phyloP scores from a whole-genome alignment of 371 early-diverging fungal genomes.

The Synchytrium microbalum region DNA sequence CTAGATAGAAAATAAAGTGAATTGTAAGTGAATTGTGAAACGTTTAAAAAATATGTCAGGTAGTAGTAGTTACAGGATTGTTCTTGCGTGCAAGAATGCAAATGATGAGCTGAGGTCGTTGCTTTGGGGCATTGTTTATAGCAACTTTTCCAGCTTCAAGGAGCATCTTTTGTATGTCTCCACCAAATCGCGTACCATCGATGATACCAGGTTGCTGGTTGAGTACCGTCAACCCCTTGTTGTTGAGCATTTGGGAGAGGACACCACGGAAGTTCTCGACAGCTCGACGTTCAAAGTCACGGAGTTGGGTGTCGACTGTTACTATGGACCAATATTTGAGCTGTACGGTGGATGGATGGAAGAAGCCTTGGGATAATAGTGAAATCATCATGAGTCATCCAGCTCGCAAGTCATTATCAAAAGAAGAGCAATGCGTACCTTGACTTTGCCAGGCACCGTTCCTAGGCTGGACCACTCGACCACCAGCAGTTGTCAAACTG shows the following conservation, averaged over 20 bases:
- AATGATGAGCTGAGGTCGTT: constrained; percentile 65
- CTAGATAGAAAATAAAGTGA: neutral
- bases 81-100: constrained; percentile 73
- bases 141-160: neutral
- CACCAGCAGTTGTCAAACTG: neutral
- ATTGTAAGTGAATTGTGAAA: neutral
- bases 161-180: neutral
- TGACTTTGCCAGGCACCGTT: neutral
- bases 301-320: neutral
- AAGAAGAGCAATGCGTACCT: no score
- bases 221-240: constrained; percentile 41
- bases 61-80: no score
- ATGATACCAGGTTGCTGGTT: constrained; percentile 38
- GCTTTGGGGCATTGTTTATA: constrained; percentile 52
- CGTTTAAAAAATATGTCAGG: no score
- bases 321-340: neutral
- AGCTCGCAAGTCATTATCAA: no score
- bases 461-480: neutral
- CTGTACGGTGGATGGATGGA: neutral
- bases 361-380: neutral
- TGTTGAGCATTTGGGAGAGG: constrained; percentile 7
- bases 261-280: constrained; percentile 8
- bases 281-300: neutral
- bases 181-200: neutral
- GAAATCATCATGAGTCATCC: no score